Conservation (phyloP, 805 yeast species). For the Metschnikowia sp. region DNA sequence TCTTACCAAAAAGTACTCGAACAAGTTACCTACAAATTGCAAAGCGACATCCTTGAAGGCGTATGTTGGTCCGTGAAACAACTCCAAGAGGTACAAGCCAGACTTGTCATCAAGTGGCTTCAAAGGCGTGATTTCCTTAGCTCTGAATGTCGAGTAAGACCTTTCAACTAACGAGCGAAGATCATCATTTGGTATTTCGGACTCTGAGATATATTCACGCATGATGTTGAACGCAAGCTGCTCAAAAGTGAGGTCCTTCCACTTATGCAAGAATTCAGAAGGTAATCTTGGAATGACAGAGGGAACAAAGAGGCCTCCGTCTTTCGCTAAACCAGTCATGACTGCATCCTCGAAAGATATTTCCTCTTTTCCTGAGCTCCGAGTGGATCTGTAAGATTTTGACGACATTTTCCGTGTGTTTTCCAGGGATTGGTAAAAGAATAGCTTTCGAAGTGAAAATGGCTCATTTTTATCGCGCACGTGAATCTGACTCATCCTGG, state of each 20-base stretch:
- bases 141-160: conserved; percentile 89
- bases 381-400: conserved; percentile 68
- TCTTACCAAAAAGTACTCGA: conserved; percentile 85
- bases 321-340: conserved; percentile 89
- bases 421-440: no score
- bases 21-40: conserved; percentile 95
- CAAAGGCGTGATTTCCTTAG: conserved; percentile 85
- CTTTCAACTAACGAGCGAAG: conserved; percentile 56
- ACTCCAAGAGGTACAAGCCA: conserved; percentile 74
- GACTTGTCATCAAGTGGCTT: conserved; percentile 55
- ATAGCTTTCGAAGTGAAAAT: no score
- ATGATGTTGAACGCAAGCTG: conserved; percentile 85
- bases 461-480: no score
- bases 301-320: conserved; percentile 95
- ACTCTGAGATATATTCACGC: conserved; percentile 68
- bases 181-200: conserved; percentile 72
- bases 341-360: conserved; percentile 78
- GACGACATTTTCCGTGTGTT: conserved; percentile 9
- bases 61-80: conserved; percentile 98
- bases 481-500: no score
- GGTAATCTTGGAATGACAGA: conserved; percentile 70
- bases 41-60: conserved; percentile 99
- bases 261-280: conserved; percentile 51
- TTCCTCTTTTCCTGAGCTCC: conserved; percentile 50
- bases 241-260: conserved; percentile 76